phyloP scores from a whole-genome alignment of 208 protist genomes.

The Porcisia deanei region DNA sequence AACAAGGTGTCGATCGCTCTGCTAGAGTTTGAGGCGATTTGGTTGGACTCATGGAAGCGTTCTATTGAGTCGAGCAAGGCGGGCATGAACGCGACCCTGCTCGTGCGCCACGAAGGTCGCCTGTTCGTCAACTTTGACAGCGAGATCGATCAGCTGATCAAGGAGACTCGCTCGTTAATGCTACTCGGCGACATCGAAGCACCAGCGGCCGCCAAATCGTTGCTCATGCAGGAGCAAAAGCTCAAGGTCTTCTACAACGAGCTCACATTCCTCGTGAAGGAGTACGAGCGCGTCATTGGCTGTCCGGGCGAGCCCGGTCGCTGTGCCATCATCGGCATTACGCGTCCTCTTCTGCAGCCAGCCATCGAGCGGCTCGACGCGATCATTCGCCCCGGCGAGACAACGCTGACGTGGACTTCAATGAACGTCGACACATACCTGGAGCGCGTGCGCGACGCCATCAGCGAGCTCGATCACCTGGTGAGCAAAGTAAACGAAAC shows the following conservation, averaged over 20 bases:
- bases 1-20: slow-evolving; percentile 95
- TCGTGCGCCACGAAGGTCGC: slow-evolving; percentile 94
- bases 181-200: slow-evolving; percentile 93
- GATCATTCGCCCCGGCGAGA: slow-evolving; percentile 77
- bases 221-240: slow-evolving; percentile 95
- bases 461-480: slow-evolving; percentile 70
- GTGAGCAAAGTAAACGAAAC: slow-evolving; percentile 94
- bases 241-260: slow-evolving; percentile 96
- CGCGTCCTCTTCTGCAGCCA: slow-evolving; percentile 86
- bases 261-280: slow-evolving; percentile 85
- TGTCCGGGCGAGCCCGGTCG: slow-evolving; percentile 28
- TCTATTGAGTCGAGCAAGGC: slow-evolving; percentile 93
- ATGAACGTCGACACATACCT: slow-evolving; percentile 97
- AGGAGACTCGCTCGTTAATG: slow-evolving; percentile 95
- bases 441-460: slow-evolving; percentile 77
- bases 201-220: slow-evolving; percentile 82
- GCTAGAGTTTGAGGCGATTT: slow-evolving; percentile 97
- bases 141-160: slow-evolving; percentile 96
- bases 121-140: slow-evolving; percentile 98
- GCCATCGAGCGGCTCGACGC: slow-evolving; percentile 92
- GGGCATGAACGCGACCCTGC: slow-evolving; percentile 95
- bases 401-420: slow-evolving; percentile 95
- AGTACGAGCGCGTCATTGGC: slow-evolving; percentile 32
- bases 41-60: slow-evolving; percentile 95
- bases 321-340: slow-evolving; percentile 83